Percentiles rank a stretch among this genome's conserved stretches.
Conservation (phyloP, 805 yeast genomes). For the Hanseniaspora valbyensis region DNA sequence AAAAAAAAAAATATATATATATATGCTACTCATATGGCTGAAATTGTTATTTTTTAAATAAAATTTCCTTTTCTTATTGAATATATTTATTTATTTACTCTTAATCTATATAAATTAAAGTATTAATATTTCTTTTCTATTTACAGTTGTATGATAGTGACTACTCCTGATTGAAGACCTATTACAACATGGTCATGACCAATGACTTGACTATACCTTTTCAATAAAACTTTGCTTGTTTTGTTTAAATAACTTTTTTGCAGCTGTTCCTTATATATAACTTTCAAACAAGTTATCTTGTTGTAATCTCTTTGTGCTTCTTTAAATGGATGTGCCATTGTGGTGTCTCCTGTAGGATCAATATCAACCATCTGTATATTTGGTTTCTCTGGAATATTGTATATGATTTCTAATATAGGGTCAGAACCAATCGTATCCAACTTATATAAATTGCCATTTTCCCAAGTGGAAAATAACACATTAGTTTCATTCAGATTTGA, state of each 20-base stretch:
- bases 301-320: background rate
- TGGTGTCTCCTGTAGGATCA: slow-evolving; percentile 7
- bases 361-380: slow-evolving; percentile 13
- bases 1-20: too few relatives aligned
- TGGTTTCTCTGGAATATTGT: slow-evolving; percentile 2
- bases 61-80: too few relatives aligned
- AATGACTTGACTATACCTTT: background rate
- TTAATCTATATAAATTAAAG: background rate
- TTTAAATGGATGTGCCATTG: slow-evolving; percentile 2
- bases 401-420: background rate
- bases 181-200: background rate
- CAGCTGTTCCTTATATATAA: background rate
- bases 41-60: too few relatives aligned
- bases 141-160: background rate
- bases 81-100: too few relatives aligned
- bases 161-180: slow-evolving; percentile 6
- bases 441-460: background rate
- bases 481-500: background rate
- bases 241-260: background rate
- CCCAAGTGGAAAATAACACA: slow-evolving; percentile 2
- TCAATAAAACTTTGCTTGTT: slow-evolving; percentile 5
- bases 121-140: background rate
- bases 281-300: background rate
- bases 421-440: background rate
- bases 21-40: too few relatives aligned